phyloP scores from a whole-genome alignment of 768 basidiomycete species.

The Termitomyces titanicus region DNA sequence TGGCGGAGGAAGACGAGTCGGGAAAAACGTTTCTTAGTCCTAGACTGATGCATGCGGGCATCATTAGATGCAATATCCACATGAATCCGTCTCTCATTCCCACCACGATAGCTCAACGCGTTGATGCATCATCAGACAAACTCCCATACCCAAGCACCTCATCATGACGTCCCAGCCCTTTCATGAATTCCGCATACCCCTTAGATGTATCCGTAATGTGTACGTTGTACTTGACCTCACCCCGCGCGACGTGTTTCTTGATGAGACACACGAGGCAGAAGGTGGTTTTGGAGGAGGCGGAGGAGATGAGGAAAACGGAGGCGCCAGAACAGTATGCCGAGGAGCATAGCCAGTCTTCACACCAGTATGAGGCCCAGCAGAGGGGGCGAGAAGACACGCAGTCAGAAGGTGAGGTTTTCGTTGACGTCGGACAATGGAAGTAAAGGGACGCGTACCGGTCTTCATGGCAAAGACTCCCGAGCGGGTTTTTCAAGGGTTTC shows the following conservation, averaged over 20 bases:
- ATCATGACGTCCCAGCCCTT: constrained; percentile 50
- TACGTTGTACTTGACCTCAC: constrained; percentile 22
- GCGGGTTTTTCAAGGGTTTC: not conserved
- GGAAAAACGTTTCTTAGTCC: constrained; percentile 56
- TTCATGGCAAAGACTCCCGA: not conserved
- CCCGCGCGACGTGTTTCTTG: constrained; percentile 36
- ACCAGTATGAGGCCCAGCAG: constrained; percentile 78
- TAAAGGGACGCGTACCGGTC: not conserved
- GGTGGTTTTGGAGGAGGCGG: constrained; percentile 70
- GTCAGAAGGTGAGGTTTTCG: constrained; percentile 27
- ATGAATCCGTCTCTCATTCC: constrained; percentile 47
- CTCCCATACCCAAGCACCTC: constrained; percentile 53
- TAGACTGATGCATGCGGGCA: constrained; percentile 38
- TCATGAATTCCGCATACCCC: constrained; percentile 52
- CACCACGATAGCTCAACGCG: constrained; percentile 22
- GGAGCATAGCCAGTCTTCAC: constrained; percentile 62
- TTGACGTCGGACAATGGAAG: not conserved
- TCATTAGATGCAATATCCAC: constrained; percentile 62
- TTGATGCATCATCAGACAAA: constrained; percentile 29
- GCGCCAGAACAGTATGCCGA: constrained; percentile 47
- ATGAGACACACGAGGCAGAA: constrained; percentile 65
- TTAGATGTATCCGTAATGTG: constrained; percentile 58
- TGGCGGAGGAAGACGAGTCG: constrained; percentile 20
- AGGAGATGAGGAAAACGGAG: constrained; percentile 53
- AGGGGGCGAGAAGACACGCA: constrained; percentile 43